Evolutionary conservation across 192 early-diverging fungal species (phyloP), one percentile per base, ranked within the genome.

Genomic region (Endogone sp.): DNA sequence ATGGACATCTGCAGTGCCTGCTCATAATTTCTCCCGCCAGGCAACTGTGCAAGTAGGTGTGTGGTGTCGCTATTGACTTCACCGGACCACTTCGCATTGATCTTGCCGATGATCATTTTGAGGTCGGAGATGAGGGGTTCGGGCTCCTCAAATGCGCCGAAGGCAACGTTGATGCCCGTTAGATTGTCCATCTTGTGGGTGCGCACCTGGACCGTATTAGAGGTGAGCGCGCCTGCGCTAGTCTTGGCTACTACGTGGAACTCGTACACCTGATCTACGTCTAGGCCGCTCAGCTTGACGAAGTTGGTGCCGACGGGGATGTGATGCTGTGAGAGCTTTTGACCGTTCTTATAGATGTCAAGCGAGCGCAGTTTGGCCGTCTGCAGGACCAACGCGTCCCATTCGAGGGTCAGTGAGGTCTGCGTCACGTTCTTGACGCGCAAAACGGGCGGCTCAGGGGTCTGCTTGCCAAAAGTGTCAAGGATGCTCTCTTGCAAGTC

Each of bases 121-220:
- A 98, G 84, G 54, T 87, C 83, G 49, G 88, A 88, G 26, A 91
- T 75, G 24, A 92, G 93, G 11, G 82, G 82, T 37, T 91, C 89
- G 23, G 84, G 80, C 66, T 92, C 91, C 23, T 76, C 69, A 74
- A 97, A 94, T 3, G 84, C 85, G 31, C 98, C 98, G 84, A 99
- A 99, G 73, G 92, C 93, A 25, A 98, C 92, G 69, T 92, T 86
- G 67, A 98, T 94, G 21, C 98, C 98, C n/a, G 94, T 98, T 30
- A 99, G 84, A 74, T 99, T 98, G 56, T 98, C 96, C 77, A 99
- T 81, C 29, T 91, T 83, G 75, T 99, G 98, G 4, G 98, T 99
- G 66, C 82, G 86, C 44, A 90, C 82, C 3, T 70, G 79, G 22
- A 97, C 80, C 21, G 84, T 78, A 66, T 98, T 95, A 49, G 92